Evolutionary conservation across 495 filamentous ascomycete genomes (phyloP).

Genomic region (Xylaria longipes): DNA sequence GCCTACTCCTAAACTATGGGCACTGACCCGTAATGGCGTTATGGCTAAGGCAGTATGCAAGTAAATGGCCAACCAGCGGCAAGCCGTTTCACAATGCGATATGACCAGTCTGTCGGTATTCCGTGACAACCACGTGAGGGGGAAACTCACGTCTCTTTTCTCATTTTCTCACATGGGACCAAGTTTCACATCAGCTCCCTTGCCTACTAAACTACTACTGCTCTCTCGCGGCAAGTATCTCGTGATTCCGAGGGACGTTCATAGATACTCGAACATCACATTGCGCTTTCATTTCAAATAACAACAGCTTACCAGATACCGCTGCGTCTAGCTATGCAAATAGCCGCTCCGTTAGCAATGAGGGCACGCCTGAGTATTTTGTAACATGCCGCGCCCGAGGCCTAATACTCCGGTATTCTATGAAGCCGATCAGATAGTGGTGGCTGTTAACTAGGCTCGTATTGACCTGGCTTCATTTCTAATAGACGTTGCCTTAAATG

Average conservation of each 20-base stretch:
- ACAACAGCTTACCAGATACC: not conserved
- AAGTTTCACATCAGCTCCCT: conserved; percentile 1
- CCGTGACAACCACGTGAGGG: not conserved
- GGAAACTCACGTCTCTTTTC: not conserved
- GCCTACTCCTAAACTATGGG: not conserved
- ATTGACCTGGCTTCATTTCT: not conserved
- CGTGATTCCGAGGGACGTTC: not conserved
- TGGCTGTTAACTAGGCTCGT: not conserved
- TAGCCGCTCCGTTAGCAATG: not conserved
- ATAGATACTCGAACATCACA: not conserved
- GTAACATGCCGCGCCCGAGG: too few relatives aligned
- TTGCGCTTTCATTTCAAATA: not conserved
- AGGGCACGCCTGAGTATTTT: not conserved
- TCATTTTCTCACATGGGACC: not conserved
- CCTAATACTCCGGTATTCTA: not conserved
- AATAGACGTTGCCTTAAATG: not conserved
- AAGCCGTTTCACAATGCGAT: not conserved
- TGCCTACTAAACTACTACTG: not conserved
- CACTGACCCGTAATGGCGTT: not conserved
- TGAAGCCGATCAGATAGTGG: not conserved
- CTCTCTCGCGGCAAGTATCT: not conserved
- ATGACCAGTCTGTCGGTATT: conserved; percentile 14
- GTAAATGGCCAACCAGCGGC: not conserved
- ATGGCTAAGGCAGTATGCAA: not conserved
- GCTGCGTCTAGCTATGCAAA: not conserved